Evolutionary conservation across 1,139 yeast species (phyloP), one percentile per base, ranked within the genome.

Genomic region (Magnusiomyces suaveolens): DNA sequence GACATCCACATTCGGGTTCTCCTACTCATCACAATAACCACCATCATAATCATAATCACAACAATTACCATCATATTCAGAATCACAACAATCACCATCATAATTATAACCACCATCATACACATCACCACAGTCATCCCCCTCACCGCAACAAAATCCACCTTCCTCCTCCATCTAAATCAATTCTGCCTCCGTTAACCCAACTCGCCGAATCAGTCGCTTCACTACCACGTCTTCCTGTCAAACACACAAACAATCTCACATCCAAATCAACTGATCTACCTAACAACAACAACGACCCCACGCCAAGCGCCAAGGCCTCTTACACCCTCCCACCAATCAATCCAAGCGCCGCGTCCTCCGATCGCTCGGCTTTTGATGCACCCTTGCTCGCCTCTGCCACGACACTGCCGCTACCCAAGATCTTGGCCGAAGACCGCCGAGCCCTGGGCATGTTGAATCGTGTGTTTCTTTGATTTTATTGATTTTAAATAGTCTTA

Each of bases 361-460:
- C 12, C 12, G 33, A 12, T 6, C 33, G 33, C 33, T 29, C 33
- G 33, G 33, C 33, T 29, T 29, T 12, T 38, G 20, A 16, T 41
- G 6, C 25, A 20, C 24, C 44, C 24, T 33, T 4, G 3, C 18
- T 24, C 18, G 12, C 33, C 16, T n/a, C 44, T 41, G n/a, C 44
- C 3, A 4, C 44, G 12, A 12, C 44, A 2, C 20, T 23, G 23
- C 33, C 33, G 6, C 33, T 29, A 12, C 33, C 48, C 48, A 46
- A 46, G 52, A 10, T 16, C 38, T 29, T 50, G 41, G 38, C 51
- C 29, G 54, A 52, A 18, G 54, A 52, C 32, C 51, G 54, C 24
- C 46, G 54, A 18, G 54, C 54, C 2, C 26, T 52, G 24, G 50
- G 54, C 21, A 47, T 52, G 54, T 36, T 52, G 10, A 49, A 52